Evolutionary conservation across 345 rosid genomes (phyloP), one percentile per base, ranked within the genome.

Genomic region (Eucalyptus marginata): DNA sequence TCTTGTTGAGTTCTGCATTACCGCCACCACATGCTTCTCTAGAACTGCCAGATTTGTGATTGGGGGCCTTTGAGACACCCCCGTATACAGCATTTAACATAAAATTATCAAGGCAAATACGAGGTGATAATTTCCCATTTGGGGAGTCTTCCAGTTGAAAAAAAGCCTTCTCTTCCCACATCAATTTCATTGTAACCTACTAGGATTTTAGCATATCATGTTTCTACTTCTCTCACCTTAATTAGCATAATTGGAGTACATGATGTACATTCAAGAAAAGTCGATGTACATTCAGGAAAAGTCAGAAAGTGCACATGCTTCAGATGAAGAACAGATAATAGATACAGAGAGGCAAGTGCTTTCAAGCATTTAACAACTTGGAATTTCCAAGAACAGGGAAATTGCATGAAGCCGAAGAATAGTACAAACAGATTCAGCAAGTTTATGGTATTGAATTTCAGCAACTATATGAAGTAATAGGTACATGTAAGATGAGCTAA

Each of bases 1-100:
- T 87, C 95, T 93, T 4, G 98, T 98, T 3, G 99, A 94, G 88
- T 97, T 96, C 98, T 97, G 93, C 88, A 59, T 17, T 7, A 46
- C 8, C 47, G 47, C 47, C 47, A 46, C 47, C 47, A 46, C 40
- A 40, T 46, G 47, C 29, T 22, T 24, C 62, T 56, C 62, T 56
- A 13, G 62, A 56, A 22, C 27, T 24, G 29, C 62, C 29, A 24
- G 62, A 56, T 56, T 56, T 56, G 29, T 56, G 62, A 56, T 56
- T 40, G 12, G 29, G 62, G 29, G 27, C 62, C 11, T 9, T 56
- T 56, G 62, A 56, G 29, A 56, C 29, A 56, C 29, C 62, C 62
- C 29, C 10, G 29, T 9, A 10, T 56, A 56, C 29, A 56, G 62
- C 62, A 56, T 56, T 56, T 56, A 56, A 24, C 29, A 24, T 56